Conservation (phyloP, 2,329 filamentous ascomycete genomes). For the Helicocarpus griseus region DNA sequence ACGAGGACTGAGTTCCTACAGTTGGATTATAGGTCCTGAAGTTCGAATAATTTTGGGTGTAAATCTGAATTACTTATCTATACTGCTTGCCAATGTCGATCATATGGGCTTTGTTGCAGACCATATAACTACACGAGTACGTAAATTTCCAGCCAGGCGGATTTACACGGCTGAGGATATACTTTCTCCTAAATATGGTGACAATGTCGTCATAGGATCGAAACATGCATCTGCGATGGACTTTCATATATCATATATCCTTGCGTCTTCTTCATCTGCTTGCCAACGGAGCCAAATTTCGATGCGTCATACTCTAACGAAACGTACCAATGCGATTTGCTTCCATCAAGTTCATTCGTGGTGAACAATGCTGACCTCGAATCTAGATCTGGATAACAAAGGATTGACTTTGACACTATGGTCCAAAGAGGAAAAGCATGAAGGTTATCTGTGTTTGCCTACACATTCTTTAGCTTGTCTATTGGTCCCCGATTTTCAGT, state of each 20-base stretch:
- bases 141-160: too few relatives aligned
- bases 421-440: background rate
- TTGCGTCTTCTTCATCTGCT: background rate
- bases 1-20: background rate
- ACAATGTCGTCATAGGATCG: background rate
- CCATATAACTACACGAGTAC: too few relatives aligned
- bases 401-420: background rate
- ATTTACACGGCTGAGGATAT: background rate
- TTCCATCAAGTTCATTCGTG: too few relatives aligned
- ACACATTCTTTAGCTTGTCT: background rate
- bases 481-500: background rate
- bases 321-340: background rate
- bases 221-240: background rate
- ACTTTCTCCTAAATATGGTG: background rate
- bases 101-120: too few relatives aligned
- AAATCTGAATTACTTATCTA: too few relatives aligned
- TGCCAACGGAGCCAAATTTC: background rate
- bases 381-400: background rate
- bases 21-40: background rate
- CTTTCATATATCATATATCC: background rate
- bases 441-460: background rate
- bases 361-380: background rate
- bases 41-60: background rate
- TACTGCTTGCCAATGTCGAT: too few relatives aligned
- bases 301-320: constrained; percentile 1